phyloP scores from a whole-genome alignment of 345 rosid species.

The Eucalyptus brandiana region DNA sequence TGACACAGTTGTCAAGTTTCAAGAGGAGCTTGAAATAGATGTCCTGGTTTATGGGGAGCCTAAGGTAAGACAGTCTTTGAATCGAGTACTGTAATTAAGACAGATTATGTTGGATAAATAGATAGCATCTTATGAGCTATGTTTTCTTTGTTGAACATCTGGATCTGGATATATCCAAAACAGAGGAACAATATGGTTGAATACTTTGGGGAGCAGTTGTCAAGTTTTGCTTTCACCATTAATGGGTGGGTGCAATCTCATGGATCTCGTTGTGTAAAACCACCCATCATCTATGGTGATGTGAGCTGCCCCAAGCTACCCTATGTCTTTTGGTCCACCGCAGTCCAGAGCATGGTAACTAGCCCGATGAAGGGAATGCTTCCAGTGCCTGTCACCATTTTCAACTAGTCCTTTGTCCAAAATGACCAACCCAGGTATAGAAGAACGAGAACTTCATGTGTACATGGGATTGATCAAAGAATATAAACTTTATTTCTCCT shows the following conservation, averaged over 20 bases:
- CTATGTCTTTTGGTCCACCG: accelerated
- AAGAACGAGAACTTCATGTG: not conserved
- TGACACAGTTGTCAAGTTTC: too few species aligned
- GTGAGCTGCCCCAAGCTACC: not conserved
- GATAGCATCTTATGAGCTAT: too few species aligned
- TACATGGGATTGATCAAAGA: not conserved
- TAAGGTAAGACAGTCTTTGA: too few species aligned
- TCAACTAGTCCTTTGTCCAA: not conserved
- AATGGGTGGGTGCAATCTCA: constrained; percentile 98
- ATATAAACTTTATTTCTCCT: not conserved
- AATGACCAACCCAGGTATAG: constrained; percentile 54
- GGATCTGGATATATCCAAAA: too few species aligned
- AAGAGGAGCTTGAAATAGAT: too few species aligned
- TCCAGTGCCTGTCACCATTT: not conserved
- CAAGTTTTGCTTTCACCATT: constrained; percentile 80
- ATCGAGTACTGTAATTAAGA: too few species aligned
- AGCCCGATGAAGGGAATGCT: not conserved
- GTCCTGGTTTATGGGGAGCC: too few species aligned
- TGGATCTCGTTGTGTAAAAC: constrained; percentile 96
- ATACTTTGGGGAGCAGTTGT: constrained; percentile 64
- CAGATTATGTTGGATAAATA: too few species aligned
- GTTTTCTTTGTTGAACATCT: too few species aligned
- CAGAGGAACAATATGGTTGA: too few species aligned
- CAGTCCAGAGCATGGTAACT: not conserved
- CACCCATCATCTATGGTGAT: constrained; percentile 86